Percentiles rank a stretch among this genome's conserved stretches.
Evolutionary conservation across 2,329 filamentous ascomycete genomes (phyloP).

Genomic region (Coniella vitis): DNA sequence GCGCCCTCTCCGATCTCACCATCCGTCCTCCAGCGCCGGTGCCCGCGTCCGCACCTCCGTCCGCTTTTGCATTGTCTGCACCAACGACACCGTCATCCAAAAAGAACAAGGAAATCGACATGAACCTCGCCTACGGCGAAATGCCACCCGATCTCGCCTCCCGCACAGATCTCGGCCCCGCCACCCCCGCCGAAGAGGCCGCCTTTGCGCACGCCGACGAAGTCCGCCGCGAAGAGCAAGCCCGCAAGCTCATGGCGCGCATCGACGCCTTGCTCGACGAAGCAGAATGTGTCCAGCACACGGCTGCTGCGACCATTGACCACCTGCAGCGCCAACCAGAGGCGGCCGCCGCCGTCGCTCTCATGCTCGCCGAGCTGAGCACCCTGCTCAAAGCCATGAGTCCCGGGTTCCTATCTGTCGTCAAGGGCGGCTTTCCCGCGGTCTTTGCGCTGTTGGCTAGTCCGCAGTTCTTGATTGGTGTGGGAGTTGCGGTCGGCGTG

Average conservation of each 20-base stretch:
- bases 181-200: conserved; percentile 22
- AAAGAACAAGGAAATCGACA: conserved; percentile 59
- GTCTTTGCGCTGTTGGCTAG: conserved; percentile 81
- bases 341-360: conserved; percentile 84
- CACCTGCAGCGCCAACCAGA: conserved; percentile 68
- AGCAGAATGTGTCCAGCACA: conserved; percentile 81
- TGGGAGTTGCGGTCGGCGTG: conserved; percentile 82
- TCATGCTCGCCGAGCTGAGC: conserved; percentile 87
- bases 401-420: conserved; percentile 64
- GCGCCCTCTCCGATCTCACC: conserved; percentile 31
- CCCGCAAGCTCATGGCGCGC: conserved; percentile 55
- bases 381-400: conserved; percentile 76
- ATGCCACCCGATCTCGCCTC: conserved; percentile 61
- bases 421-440: conserved; percentile 78
- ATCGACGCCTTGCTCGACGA: conserved; percentile 77
- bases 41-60: too few species aligned
- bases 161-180: conserved; percentile 38
- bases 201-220: conserved; percentile 42
- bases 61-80: too few species aligned
- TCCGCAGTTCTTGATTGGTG: conserved; percentile 91
- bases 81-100: too few species aligned
- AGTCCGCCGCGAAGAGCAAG: conserved; percentile 44
- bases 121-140: conserved; percentile 87
- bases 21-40: conserved; percentile 20
- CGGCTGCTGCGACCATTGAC: conserved; percentile 73